Percentiles rank a stretch among this genome's conserved stretches.
These are phyloP conservation scores for Ailanthus altissimus DNA, from an alignment of 345 rosid species.

Conservation along the genomic window DNA sequence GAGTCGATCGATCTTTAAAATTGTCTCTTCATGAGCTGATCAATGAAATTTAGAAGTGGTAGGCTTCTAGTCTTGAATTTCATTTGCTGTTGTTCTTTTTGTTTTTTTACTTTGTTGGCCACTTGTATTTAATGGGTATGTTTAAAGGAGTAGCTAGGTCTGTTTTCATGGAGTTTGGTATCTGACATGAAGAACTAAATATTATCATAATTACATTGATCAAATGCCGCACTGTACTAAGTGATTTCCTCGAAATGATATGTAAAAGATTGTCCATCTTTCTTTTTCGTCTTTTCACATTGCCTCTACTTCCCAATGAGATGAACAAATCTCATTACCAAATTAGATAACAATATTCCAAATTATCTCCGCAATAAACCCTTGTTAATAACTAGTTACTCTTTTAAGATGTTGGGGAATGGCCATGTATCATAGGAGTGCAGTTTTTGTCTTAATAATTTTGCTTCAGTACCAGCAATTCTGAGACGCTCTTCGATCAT, in stretches of 20 bases:
- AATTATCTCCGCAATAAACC: background rate
- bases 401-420: background rate
- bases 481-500: background rate
- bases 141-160: conserved; percentile 18
- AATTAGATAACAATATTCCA: background rate
- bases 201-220: conserved; percentile 4
- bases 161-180: conserved; percentile 28
- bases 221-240: conserved; percentile 21
- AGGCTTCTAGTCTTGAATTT: conserved; percentile 29
- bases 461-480: background rate
- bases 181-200: conserved; percentile 25
- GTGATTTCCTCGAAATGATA: conserved; percentile 2
- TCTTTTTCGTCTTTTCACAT: background rate
- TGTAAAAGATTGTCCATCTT: background rate
- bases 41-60: conserved; percentile 25
- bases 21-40: conserved; percentile 4
- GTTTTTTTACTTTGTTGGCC: background rate
- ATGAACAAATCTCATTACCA: background rate
- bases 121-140: conserved; percentile 18
- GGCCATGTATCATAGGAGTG: background rate
- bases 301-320: background rate
- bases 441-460: conserved; percentile 1
- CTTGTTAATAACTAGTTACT: background rate
- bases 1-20: background rate
- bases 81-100: conserved; percentile 4